phyloP scores from a whole-genome alignment of 2,329 filamentous ascomycete species.

The Nothophoma quercina region DNA sequence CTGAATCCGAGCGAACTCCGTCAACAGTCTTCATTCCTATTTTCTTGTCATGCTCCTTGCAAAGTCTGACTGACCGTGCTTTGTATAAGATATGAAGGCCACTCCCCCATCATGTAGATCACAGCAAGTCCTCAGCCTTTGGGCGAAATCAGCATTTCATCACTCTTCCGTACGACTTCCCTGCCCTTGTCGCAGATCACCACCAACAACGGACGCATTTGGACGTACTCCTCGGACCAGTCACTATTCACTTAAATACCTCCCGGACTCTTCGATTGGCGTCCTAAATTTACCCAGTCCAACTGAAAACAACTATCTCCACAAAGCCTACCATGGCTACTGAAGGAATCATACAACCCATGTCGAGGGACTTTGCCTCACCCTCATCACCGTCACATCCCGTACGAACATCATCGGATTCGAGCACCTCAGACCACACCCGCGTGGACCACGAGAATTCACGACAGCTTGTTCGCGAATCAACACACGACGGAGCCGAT shows the following conservation, averaged over 20 bases:
- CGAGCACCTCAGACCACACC: slow-evolving; percentile 25
- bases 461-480: slow-evolving; percentile 28
- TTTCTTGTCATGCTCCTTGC: slow-evolving; percentile 6
- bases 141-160: slow-evolving; percentile 1
- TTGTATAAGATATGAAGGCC: slow-evolving; percentile 12
- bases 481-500: slow-evolving; percentile 47
- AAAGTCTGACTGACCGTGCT: slow-evolving; percentile 7
- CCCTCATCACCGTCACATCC: slow-evolving; percentile 2
- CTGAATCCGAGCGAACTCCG: slow-evolving; percentile 24
- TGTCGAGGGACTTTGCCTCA: slow-evolving; percentile 24
- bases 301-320: neutral
- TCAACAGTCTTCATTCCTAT: slow-evolving; percentile 2
- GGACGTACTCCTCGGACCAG: neutral
- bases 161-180: neutral
- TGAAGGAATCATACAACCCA: slow-evolving; percentile 21
- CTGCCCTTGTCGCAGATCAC: slow-evolving; percentile 3
- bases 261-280: neutral
- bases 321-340: slow-evolving; percentile 24
- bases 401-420: slow-evolving; percentile 12
- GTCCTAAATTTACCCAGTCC: neutral
- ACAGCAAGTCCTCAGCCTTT: slow-evolving; percentile 3
- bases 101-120: slow-evolving; percentile 8
- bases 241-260: neutral
- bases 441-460: slow-evolving; percentile 23
- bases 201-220: neutral